Base-by-base conservation (phyloP, 306 rosid genomes). In the Cajanus cajan region DNA sequence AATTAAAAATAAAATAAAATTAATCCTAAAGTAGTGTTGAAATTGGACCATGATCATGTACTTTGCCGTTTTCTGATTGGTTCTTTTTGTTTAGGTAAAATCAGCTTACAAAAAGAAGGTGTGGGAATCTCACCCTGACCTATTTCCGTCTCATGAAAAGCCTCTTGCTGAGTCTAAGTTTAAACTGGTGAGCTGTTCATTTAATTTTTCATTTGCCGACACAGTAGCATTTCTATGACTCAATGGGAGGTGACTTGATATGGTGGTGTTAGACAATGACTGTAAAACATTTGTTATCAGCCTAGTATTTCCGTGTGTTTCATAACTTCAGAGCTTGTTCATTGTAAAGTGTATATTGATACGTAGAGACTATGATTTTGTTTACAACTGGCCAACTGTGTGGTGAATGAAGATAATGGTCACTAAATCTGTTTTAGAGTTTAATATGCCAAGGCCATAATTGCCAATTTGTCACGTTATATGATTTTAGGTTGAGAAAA, bases 81-180 rank as follows among this genome's bases (percentile, higher is more conserved):
- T 15, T 50, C 11, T 18, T 61, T 44, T 33, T 74, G 48, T 79
- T 73, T 43, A 92, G 97, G 88, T 92, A 12, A 92, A 92, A 87
- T 85, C 87, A 66, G 97, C 93, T 65, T 92, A 92, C 83, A 88
- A 58, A 73, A 89, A 76, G 87, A 92, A 81, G 86, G 92, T 90
- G 31, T 92, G 97, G 97, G 93, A 92, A 75, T 84, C 90, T 79
- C 97, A 92, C 81, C 94, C 97, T 52, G 97, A 90, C 74, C 81
- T 90, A 37, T 92, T 90, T 82, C 97, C 92, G 2, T 68, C 87
- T 62, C 86, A 85, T 80, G 86, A 88, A 47, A 87, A 88, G 86
- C 80, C 81, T 61, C 87, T 47, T 39, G 94, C 97, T 8, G 97
- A 92, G 47, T 85, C 91, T 22, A 87, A 80, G 71, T 92, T 92